Percentiles rank a stretch among this genome's conserved stretches.
Evolutionary conservation across 1,284 basidiomycete species (phyloP).

Genomic region (Microbotryum lychnidis-dioicae): DNA sequence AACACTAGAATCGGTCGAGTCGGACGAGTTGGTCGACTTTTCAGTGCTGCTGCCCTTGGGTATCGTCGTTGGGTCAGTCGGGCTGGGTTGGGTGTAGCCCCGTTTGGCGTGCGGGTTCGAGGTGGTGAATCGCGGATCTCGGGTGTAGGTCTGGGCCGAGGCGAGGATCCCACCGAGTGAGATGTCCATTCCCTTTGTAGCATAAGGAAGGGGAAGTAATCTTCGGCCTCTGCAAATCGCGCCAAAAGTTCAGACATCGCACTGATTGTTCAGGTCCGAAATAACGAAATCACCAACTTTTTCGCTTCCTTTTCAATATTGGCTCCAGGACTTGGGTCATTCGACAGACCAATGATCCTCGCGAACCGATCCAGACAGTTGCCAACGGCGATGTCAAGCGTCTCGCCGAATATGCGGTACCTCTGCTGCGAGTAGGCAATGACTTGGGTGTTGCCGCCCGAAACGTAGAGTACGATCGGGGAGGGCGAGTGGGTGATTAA

Average conservation of each 20-base stretch:
- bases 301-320: conserved; percentile 97
- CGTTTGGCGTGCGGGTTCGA: conserved; percentile 5
- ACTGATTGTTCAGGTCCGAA: not conserved
- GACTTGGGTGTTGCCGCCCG: conserved; percentile 97
- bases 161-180: conserved; percentile 88
- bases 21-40: conserved; percentile 32
- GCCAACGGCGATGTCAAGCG: conserved; percentile 95
- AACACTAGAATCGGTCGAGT: conserved; percentile 6
- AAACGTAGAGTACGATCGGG: conserved; percentile 96
- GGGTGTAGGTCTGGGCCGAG: conserved; percentile 77
- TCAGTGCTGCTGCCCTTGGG: not conserved
- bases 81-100: too few relatives aligned
- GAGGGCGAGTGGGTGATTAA: conserved; percentile 90
- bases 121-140: conserved; percentile 35
- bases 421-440: conserved; percentile 96
- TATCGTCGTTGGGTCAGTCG: too few relatives aligned
- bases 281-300: conserved; percentile 49
- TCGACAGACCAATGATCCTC: conserved; percentile 86
- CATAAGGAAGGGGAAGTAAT: conserved; percentile 77
- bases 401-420: conserved; percentile 98
- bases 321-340: conserved; percentile 95
- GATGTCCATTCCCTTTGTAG: conserved; percentile 98
- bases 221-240: conserved; percentile 45
- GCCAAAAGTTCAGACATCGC: not conserved
- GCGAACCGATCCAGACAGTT: conserved; percentile 98